These are phyloP conservation scores for Sclerotinia borealis DNA, from an alignment of 2,329 filamentous ascomycete species.

Conservation along the genomic window DNA sequence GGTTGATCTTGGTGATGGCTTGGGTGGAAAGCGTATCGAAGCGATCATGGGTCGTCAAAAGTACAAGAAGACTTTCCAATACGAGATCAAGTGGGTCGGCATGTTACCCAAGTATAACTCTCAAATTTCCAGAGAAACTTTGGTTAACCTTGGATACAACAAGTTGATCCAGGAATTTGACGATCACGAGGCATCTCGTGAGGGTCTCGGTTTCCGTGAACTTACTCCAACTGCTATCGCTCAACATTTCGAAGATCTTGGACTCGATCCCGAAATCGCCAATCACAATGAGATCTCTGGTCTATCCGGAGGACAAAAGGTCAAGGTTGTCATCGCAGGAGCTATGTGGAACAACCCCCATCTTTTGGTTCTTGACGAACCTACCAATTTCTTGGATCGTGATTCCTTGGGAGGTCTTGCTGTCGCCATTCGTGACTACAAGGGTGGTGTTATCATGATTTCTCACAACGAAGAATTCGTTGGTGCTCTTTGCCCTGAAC, in stretches of 20 bases:
- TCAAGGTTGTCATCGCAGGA: conserved; percentile 95
- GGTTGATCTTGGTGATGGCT: conserved; percentile 79
- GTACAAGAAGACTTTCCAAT: conserved; percentile 98
- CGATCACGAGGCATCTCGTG: conserved; percentile 96
- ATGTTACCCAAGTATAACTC: conserved; percentile 90
- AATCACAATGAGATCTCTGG: conserved; percentile 98
- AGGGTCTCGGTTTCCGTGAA: conserved; percentile 92
- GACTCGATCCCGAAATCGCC: conserved; percentile 93
- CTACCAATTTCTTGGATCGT: conserved; percentile 98
- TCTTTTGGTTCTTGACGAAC: conserved; percentile 93
- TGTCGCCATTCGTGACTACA: conserved; percentile 97
- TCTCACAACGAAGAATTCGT: conserved; percentile 99
- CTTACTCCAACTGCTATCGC: conserved; percentile 90
- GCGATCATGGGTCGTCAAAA: conserved; percentile 93
- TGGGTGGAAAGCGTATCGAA: conserved; percentile 71
- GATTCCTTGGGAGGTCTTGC: conserved; percentile 94
- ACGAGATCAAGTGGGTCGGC: conserved; percentile 91
- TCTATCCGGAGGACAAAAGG: conserved; percentile 93
- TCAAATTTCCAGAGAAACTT: conserved; percentile 87
- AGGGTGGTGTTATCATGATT: conserved; percentile 97
- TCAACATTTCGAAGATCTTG: conserved; percentile 97
- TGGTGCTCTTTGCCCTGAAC: conserved; percentile 88
- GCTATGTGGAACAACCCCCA: conserved; percentile 99
- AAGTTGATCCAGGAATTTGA: conserved; percentile 98
- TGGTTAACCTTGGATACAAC: conserved; percentile 76